These are phyloP conservation scores for Apiosordaria backusii DNA, from an alignment of 495 filamentous ascomycete genomes.

Conservation along the genomic window DNA sequence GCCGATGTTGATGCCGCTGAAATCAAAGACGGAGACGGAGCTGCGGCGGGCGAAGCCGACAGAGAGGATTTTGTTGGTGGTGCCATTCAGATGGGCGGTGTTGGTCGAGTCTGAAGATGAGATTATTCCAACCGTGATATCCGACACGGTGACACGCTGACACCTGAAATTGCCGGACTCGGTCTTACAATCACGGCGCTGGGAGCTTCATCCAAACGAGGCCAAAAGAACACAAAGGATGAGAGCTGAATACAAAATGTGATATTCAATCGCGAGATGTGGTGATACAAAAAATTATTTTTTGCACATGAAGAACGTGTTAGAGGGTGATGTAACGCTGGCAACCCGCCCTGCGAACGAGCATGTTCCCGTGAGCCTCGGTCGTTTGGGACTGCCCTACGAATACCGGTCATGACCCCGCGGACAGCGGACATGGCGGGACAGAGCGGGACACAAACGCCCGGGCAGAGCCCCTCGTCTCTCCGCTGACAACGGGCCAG, in stretches of 20 bases:
- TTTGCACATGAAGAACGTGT: neutral
- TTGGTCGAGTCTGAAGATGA: neutral
- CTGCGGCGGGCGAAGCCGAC: neutral
- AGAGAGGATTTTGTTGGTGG: neutral
- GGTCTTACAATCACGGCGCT: neutral
- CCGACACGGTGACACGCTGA: neutral
- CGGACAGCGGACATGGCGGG: neutral
- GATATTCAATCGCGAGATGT: neutral
- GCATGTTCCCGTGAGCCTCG: neutral
- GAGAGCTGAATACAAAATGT: neutral
- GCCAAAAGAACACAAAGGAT: neutral
- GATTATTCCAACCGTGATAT: no score
- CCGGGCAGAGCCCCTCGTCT: no score
- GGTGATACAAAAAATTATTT: neutral
- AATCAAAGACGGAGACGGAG: neutral
- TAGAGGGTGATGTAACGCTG: neutral
- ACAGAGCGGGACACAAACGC: neutral
- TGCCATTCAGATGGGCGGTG: neutral
- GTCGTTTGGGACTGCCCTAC: neutral
- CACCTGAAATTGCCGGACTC: neutral
- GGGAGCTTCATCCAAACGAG: neutral
- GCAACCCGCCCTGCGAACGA: neutral
- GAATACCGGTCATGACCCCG: neutral
- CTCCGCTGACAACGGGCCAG: neutral
- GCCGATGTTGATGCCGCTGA: neutral